phyloP scores from a whole-genome alignment of 2,329 filamentous ascomycete genomes.

The Cladosporium velox region DNA sequence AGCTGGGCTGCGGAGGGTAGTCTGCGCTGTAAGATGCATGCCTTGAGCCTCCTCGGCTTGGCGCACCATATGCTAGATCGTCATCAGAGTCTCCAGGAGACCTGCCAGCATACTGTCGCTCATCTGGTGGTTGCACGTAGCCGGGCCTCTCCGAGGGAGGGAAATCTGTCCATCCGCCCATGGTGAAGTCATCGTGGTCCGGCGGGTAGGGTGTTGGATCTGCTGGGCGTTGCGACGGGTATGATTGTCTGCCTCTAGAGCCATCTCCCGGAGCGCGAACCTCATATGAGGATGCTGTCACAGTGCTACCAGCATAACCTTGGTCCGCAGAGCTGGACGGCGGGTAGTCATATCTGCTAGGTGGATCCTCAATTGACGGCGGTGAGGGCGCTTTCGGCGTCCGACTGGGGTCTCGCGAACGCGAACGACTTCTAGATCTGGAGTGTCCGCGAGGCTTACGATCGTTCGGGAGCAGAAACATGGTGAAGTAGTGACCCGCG shows the following conservation, averaged over 20 bases:
- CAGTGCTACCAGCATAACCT: slow-evolving; percentile 5
- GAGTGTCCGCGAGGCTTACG: slow-evolving; percentile 16
- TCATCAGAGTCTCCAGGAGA: slow-evolving; percentile 25
- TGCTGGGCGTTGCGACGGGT: slow-evolving; percentile 22
- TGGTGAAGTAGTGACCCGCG: slow-evolving; percentile 1
- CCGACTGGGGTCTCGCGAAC: slow-evolving; percentile 5
- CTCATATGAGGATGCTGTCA: slow-evolving; percentile 35
- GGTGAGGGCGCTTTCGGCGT: slow-evolving; percentile 15
- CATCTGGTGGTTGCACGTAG: slow-evolving; percentile 29
- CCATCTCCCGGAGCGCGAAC: slow-evolving; percentile 40
- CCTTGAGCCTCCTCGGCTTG: slow-evolving; percentile 20
- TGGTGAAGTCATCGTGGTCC: slow-evolving; percentile 29
- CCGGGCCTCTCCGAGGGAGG: slow-evolving; percentile 48
- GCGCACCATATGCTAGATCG: slow-evolving; percentile 37
- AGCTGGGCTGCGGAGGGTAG: slow-evolving; percentile 22
- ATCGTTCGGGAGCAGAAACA: slow-evolving; percentile 18
- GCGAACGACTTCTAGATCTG: slow-evolving; percentile 15
- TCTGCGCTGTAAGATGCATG: slow-evolving; percentile 24
- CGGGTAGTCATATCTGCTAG: slow-evolving; percentile 17
- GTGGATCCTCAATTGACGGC: slow-evolving; percentile 6
- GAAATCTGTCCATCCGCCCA: slow-evolving; percentile 46
- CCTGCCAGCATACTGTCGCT: slow-evolving; percentile 24
- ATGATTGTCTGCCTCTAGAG: slow-evolving; percentile 23
- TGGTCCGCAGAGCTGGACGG: slow-evolving; percentile 4
- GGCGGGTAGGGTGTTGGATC: slow-evolving; percentile 30